A percentile compares a stretch with the other conserved stretches of the same genome.
Evolutionary conservation across 331 rosid species (phyloP).

Genomic region (Telfairia occidentalis): DNA sequence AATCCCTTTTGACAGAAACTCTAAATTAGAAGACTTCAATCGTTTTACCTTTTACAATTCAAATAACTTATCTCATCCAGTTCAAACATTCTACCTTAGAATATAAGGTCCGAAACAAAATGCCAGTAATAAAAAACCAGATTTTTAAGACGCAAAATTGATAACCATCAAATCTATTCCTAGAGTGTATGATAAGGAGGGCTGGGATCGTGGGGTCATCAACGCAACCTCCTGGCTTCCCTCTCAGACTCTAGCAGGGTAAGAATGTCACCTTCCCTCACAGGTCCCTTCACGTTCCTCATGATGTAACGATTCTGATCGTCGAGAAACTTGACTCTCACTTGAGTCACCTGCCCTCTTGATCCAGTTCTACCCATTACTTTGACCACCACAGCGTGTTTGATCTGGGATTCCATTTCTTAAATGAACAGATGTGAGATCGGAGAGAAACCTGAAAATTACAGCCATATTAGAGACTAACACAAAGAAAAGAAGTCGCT

Average conservation of each 20-base stretch:
- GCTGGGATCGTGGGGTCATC: background rate
- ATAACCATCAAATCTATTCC: background rate
- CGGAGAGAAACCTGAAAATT: background rate
- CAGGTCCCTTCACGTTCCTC: conserved; percentile 10
- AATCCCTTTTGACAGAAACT: background rate
- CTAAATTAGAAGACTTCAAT: background rate
- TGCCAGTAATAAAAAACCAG: background rate
- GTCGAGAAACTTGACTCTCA: conserved; percentile 11
- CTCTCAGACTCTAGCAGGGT: conserved; percentile 13
- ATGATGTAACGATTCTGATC: conserved; percentile 12
- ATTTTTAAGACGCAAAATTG: background rate
- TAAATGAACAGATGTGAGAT: background rate
- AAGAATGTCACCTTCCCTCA: conserved; percentile 10
- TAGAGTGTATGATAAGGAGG: background rate
- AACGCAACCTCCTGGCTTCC: conserved; percentile 11
- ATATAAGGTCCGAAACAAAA: background rate
- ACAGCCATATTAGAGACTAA: background rate
- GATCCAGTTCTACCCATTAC: conserved; percentile 10
- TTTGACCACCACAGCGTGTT: background rate
- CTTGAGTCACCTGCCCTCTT: conserved; percentile 11
- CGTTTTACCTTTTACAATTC: background rate
- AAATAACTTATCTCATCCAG: background rate
- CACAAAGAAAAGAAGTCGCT: background rate
- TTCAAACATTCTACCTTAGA: background rate
- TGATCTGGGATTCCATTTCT: conserved; percentile 8